phyloP scores from a whole-genome alignment of 139 green algal genomes.

The Haematococcus lacustris region DNA sequence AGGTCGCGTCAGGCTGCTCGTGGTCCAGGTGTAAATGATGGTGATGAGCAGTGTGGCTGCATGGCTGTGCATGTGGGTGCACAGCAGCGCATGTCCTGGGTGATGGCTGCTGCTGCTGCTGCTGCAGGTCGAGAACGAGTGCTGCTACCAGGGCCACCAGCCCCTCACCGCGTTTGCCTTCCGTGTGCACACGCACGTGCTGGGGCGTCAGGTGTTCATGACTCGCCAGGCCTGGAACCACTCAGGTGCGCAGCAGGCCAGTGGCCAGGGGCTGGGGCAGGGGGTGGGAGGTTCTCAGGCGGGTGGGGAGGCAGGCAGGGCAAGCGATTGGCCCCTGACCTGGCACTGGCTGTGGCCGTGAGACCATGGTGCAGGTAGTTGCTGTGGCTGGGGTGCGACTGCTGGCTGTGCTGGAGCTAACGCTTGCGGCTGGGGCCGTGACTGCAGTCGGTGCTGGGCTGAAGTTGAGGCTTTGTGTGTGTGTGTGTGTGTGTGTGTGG shows the following conservation, averaged over 20 bases:
- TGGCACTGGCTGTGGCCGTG: background rate
- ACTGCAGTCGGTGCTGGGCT: too few species aligned
- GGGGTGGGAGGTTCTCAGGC: background rate
- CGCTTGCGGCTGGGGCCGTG: too few species aligned
- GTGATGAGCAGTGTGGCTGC: too few species aligned
- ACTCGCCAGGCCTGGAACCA: constrained; percentile 17
- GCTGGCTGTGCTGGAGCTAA: too few species aligned
- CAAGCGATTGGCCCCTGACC: background rate
- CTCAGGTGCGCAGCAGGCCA: constrained; percentile 7
- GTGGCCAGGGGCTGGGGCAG: background rate
- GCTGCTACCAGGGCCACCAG: constrained; percentile 43
- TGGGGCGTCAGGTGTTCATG: constrained; percentile 55
- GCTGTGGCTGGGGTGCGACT: too few species aligned
- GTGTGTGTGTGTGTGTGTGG: too few species aligned
- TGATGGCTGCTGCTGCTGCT: background rate
- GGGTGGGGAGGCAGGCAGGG: background rate
- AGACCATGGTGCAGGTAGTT: background rate
- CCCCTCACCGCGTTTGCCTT: constrained; percentile 67
- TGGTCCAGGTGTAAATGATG: too few species aligned
- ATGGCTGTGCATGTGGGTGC: too few species aligned
- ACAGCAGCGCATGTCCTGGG: too few species aligned
- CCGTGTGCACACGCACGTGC: constrained; percentile 77
- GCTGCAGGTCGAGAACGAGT: background rate
- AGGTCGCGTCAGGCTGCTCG: too few species aligned
- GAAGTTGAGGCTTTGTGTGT: too few species aligned